phyloP scores from a whole-genome alignment of 768 basidiomycete genomes.

The Auricularia sp. region DNA sequence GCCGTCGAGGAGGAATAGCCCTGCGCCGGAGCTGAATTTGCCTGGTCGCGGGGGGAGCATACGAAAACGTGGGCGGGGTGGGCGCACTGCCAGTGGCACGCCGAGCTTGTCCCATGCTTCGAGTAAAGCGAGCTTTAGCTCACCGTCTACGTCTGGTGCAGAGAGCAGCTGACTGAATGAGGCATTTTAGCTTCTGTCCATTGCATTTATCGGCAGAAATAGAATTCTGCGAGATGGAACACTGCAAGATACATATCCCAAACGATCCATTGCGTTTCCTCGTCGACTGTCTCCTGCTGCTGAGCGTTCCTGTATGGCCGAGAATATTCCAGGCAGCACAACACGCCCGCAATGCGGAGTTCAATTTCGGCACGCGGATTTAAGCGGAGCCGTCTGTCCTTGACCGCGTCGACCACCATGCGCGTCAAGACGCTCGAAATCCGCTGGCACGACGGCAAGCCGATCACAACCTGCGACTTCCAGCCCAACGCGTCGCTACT shows the following conservation, averaged over 20 bases:
- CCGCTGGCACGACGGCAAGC: slow-evolving; percentile 91
- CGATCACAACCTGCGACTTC: slow-evolving; percentile 94
- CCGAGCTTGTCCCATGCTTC: not conserved
- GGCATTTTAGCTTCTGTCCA: no score
- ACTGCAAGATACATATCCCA: no score
- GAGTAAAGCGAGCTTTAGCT: not conserved
- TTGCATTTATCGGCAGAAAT: no score
- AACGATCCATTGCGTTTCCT: no score
- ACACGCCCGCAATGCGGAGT: no score
- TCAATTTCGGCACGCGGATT: no score
- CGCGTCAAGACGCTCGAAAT: slow-evolving; percentile 87
- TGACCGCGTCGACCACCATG: slow-evolving; percentile 32
- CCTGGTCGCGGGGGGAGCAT: not conserved
- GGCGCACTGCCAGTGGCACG: not conserved
- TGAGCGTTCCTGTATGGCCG: no score
- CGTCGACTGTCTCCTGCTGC: no score
- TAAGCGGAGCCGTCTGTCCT: not conserved
- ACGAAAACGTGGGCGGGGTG: not conserved
- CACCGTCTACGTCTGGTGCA: not conserved
- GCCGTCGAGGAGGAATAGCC: not conserved
- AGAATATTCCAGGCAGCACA: no score
- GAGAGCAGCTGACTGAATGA: not conserved
- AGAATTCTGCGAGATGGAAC: no score
- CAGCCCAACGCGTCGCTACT: slow-evolving; percentile 40
- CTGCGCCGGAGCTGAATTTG: not conserved